phyloP scores from a whole-genome alignment of 257 asterid genomes.

The Mentha longifolia region DNA sequence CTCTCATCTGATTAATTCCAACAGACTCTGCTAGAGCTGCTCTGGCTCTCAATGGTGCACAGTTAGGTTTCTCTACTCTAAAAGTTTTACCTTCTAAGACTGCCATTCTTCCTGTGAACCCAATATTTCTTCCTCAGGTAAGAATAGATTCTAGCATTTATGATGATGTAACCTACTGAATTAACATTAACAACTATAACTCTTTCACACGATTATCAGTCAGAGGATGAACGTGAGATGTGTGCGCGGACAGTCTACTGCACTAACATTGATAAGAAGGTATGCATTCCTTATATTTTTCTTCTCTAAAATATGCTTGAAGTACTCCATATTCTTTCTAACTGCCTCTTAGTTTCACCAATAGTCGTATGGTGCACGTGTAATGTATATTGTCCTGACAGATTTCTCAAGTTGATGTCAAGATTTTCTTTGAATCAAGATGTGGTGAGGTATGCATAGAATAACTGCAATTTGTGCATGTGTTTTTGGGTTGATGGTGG shows the following conservation, averaged over 20 bases:
- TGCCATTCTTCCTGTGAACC: conserved; percentile 96
- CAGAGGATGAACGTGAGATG: conserved; percentile 98
- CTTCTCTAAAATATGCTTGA: not conserved
- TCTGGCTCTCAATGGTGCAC: conserved; percentile 68
- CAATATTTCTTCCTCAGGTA: conserved; percentile 96
- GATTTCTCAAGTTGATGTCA: conserved; percentile 89
- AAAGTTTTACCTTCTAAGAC: conserved; percentile 96
- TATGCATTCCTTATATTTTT: conserved; percentile 30
- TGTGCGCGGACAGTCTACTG: conserved; percentile 97
- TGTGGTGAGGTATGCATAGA: conserved; percentile 78
- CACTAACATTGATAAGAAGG: conserved; percentile 95
- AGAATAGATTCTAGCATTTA: conserved; percentile 20
- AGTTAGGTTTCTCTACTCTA: conserved; percentile 72
- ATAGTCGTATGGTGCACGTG: not conserved
- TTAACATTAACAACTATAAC: not conserved
- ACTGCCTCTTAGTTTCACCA: not conserved
- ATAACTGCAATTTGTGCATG: conserved; percentile 15
- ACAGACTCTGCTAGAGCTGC: conserved; percentile 84
- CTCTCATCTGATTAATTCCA: conserved; percentile 24
- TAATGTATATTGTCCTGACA: conserved; percentile 33
- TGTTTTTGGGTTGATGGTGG: conserved; percentile 16
- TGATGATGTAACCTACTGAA: not conserved
- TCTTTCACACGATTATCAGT: conserved; percentile 44
- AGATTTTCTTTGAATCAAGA: conserved; percentile 81
- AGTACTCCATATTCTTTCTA: not conserved